A percentile compares a stretch with the other conserved stretches of the same genome.
These are phyloP conservation scores for Dinochytrium kinnereticum DNA, from an alignment of 371 early-diverging fungal genomes.

Conservation along the genomic window DNA sequence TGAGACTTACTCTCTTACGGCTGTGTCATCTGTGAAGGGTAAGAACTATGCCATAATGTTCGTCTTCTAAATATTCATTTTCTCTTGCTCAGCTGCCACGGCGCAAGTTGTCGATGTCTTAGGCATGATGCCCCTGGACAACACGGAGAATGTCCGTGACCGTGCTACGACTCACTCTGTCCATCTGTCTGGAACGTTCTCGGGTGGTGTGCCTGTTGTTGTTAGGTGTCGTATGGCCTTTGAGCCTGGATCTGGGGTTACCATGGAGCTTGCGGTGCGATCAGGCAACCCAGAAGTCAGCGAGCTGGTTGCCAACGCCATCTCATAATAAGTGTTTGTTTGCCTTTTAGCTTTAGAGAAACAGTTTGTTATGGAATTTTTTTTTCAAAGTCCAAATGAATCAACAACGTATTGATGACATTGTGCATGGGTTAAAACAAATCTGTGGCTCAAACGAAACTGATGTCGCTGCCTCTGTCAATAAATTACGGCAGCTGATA, in stretches of 20 bases:
- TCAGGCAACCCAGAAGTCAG: constrained; percentile 71
- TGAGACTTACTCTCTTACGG: constrained; percentile 87
- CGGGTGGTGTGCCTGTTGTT: constrained; percentile 76
- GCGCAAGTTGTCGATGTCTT: constrained; percentile 72
- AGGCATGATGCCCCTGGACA: constrained; percentile 85
- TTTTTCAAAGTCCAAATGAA: neutral
- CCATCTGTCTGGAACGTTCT: constrained; percentile 82
- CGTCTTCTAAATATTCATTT: constrained; percentile 3
- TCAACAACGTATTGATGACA: neutral
- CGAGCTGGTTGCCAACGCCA: constrained; percentile 64
- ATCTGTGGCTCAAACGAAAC: neutral
- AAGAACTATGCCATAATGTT: too few relatives aligned
- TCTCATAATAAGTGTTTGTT: constrained; percentile 25
- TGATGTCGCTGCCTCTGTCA: neutral
- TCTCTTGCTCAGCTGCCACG: constrained; percentile 61
- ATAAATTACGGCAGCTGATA: neutral
- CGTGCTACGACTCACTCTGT: constrained; percentile 83
- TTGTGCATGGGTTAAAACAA: neutral
- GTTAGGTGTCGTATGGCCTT: constrained; percentile 89
- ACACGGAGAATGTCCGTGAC: constrained; percentile 66
- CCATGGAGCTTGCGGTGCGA: constrained; percentile 89
- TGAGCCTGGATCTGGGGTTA: constrained; percentile 80
- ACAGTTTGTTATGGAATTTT: neutral
- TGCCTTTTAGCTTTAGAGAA: neutral
- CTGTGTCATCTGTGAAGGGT: constrained; percentile 56